Conservation (phyloP, 1,139 yeast species). For the Pneumocystis canis region DNA sequence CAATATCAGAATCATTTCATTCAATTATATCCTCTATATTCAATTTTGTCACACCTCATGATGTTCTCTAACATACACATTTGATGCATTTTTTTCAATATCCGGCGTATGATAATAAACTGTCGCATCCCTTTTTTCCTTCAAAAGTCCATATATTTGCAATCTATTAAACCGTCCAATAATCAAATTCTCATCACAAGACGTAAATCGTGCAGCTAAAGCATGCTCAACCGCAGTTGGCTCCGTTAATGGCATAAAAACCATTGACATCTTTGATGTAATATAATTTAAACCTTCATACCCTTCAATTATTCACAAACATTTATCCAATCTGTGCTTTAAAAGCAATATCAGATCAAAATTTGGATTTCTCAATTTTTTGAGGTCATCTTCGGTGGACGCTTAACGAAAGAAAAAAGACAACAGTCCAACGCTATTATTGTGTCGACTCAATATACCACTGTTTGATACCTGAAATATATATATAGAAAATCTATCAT, state of each 20-base stretch:
- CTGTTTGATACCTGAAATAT: too few relatives aligned
- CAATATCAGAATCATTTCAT: slow-evolving; percentile 9
- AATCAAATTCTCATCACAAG: slow-evolving; percentile 6
- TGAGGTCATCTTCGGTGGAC: too few relatives aligned
- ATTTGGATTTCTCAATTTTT: too few relatives aligned
- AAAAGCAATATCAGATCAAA: too few relatives aligned
- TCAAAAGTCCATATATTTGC: slow-evolving; percentile 6
- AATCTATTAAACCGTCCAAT: slow-evolving; percentile 6
- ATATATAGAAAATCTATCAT: too few relatives aligned
- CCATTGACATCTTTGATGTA: neutral
- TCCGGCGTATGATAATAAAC: neutral
- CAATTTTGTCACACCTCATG: slow-evolving; percentile 12
- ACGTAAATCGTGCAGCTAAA: slow-evolving; percentile 3
- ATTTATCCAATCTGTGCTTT: too few relatives aligned
- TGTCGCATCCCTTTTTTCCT: neutral
- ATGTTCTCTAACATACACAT: neutral
- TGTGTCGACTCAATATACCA: too few relatives aligned
- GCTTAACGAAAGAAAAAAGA: too few relatives aligned
- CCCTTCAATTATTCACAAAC: too few relatives aligned
- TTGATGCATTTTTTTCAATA: neutral
- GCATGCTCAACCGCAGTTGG: slow-evolving; percentile 7
- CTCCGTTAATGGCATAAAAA: slow-evolving; percentile 3
- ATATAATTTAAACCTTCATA: too few relatives aligned
- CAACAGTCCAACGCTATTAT: too few relatives aligned
- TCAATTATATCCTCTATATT: too few relatives aligned